Conservation (phyloP, 1,284 basidiomycete species). For the Irpex sp. region DNA sequence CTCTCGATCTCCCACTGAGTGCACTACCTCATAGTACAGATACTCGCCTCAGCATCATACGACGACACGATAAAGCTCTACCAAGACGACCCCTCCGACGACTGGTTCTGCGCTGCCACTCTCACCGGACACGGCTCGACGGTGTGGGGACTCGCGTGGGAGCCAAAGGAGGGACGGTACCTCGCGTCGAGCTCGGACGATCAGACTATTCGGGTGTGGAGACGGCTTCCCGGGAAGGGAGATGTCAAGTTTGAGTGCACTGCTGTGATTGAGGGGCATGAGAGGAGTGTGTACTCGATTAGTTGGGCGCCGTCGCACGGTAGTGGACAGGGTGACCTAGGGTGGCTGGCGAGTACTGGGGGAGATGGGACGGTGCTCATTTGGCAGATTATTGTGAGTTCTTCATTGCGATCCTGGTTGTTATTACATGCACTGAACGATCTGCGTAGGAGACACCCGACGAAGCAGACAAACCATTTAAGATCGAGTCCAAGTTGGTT, state of each 20-base stretch:
- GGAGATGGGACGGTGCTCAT: constrained; percentile 77
- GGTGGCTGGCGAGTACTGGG: constrained; percentile 73
- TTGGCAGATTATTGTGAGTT: constrained; percentile 64
- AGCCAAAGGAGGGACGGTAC: constrained; percentile 71
- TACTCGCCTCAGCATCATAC: constrained; percentile 95
- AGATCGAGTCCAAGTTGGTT: constrained; percentile 42
- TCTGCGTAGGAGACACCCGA: constrained; percentile 16
- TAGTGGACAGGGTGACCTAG: constrained; percentile 37
- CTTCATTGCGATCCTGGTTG: neutral
- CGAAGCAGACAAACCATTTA: constrained; percentile 21
- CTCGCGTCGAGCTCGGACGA: constrained; percentile 87
- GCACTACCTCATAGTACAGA: constrained; percentile 43
- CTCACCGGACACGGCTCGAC: constrained; percentile 82
- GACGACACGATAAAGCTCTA: constrained; percentile 97
- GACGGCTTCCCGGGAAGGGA: constrained; percentile 26
- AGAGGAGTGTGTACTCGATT: constrained; percentile 76
- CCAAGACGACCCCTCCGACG: constrained; percentile 90
- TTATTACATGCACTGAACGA: neutral
- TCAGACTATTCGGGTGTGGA: constrained; percentile 70
- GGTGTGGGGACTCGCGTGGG: constrained; percentile 88
- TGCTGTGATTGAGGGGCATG: constrained; percentile 56
- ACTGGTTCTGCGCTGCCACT: constrained; percentile 90
- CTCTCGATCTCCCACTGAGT: neutral
- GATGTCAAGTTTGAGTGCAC: constrained; percentile 59
- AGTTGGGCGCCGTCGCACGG: constrained; percentile 56